Percentiles rank a stretch among this genome's conserved stretches.
phyloP scores from a whole-genome alignment of 139 green algal genomes.

The Trebouxia sp. region DNA sequence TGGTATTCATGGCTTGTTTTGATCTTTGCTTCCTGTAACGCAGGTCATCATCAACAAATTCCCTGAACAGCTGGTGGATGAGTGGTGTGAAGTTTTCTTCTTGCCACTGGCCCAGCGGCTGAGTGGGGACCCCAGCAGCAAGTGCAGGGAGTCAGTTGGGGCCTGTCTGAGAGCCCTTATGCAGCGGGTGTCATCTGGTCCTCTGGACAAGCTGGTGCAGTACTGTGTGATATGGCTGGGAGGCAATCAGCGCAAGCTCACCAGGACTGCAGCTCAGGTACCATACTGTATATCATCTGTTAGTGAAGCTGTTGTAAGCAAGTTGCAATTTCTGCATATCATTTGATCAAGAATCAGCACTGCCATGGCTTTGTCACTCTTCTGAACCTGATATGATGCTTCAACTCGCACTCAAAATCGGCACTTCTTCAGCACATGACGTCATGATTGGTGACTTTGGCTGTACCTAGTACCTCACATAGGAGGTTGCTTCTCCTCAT shows the following conservation, averaged over 20 bases:
- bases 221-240: constrained; percentile 63
- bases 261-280: constrained; percentile 57
- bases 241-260: constrained; percentile 51
- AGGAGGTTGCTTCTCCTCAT: too few relatives aligned
- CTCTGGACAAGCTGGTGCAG: constrained; percentile 48
- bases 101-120: constrained; percentile 84
- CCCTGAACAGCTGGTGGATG: constrained; percentile 64
- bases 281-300: background rate
- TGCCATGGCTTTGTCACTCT: too few relatives aligned
- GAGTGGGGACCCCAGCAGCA: constrained; percentile 70
- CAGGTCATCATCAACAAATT: constrained; percentile 79
- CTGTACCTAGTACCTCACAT: too few relatives aligned
- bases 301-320: background rate
- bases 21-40: too few relatives aligned
- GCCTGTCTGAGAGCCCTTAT: constrained; percentile 63
- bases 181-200: constrained; percentile 35
- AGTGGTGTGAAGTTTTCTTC: constrained; percentile 69
- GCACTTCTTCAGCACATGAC: too few relatives aligned
- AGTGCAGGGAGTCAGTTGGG: constrained; percentile 50
- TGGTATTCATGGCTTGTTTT: too few relatives aligned
- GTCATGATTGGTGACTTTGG: too few relatives aligned
- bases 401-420: too few relatives aligned
- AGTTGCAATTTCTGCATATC: background rate
- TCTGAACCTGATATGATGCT: too few relatives aligned
- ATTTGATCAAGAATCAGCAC: background rate